Evolutionary conservation across 306 rosid genomes (phyloP).

Genomic region (Begonia masoniana): DNA sequence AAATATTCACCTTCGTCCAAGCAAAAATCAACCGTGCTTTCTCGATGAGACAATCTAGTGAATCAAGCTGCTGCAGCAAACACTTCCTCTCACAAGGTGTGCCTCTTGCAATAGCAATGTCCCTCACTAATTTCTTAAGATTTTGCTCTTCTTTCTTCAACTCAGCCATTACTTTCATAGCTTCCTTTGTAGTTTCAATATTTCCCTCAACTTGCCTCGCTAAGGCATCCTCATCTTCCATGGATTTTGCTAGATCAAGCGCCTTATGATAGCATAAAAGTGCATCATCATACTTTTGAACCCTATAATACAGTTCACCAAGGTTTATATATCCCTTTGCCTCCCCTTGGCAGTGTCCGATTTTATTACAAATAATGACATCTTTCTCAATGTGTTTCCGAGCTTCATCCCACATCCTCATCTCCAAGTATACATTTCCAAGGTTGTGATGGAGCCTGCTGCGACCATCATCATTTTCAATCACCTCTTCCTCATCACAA

Average conservation of each 20-base stretch:
- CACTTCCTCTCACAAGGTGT: constrained; percentile 47
- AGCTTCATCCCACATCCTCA: constrained; percentile 68
- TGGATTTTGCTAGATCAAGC: constrained; percentile 36
- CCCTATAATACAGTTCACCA: constrained; percentile 63
- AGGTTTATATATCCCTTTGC: constrained; percentile 84
- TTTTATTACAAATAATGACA: constrained; percentile 52
- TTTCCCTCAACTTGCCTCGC: constrained; percentile 46
- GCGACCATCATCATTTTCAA: constrained; percentile 48
- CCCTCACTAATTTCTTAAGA: constrained; percentile 61
- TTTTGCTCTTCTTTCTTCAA: constrained; percentile 58
- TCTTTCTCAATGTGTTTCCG: constrained; percentile 50
- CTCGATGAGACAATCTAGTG: constrained; percentile 53
- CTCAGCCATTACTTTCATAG: constrained; percentile 39
- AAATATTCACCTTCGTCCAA: constrained; percentile 55
- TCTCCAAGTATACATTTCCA: constrained; percentile 61
- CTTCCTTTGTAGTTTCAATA: constrained; percentile 36
- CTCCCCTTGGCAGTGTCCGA: constrained; percentile 76
- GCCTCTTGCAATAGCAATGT: constrained; percentile 40
- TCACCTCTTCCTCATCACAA: constrained; percentile 74
- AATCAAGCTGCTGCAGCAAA: constrained; percentile 31
- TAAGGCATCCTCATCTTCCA: constrained; percentile 82
- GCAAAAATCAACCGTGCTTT: constrained; percentile 43
- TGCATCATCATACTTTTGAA: constrained; percentile 64
- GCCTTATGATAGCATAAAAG: constrained; percentile 45
- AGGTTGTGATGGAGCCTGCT: constrained; percentile 90